phyloP scores from a whole-genome alignment of 163 green algal species.

The Prototheca wickerhamii region DNA sequence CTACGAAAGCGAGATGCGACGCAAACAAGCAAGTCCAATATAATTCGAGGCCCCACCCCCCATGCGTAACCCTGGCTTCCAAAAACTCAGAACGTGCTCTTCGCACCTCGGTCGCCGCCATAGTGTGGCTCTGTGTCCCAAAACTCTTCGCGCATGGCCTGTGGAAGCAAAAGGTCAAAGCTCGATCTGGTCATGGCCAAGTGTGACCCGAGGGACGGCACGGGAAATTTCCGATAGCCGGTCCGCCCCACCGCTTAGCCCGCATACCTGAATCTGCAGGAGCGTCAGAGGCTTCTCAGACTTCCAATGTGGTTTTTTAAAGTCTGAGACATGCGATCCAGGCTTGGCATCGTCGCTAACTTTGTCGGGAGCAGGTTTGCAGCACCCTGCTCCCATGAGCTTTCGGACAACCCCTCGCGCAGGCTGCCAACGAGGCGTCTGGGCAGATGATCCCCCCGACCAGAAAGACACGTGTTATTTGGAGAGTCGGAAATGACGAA shows the following conservation, averaged over 20 bases:
- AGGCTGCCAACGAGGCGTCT: no score
- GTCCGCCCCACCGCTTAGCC: no score
- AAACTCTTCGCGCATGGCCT: constrained; percentile 65
- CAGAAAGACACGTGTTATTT: no score
- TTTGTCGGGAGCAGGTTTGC: constrained; percentile 5
- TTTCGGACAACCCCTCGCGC: no score
- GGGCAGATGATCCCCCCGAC: no score
- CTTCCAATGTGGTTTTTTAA: constrained; percentile 46
- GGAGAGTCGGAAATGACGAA: no score
- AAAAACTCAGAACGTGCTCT: no score
- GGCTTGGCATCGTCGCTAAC: background rate
- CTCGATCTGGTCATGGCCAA: no score
- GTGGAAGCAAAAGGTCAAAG: constrained; percentile 1
- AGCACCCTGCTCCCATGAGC: constrained; percentile 14
- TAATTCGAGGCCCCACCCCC: no score
- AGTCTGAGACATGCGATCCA: constrained; percentile 20
- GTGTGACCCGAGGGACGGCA: background rate
- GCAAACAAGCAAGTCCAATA: no score
- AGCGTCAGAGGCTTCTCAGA: constrained; percentile 42
- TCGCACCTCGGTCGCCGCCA: constrained; percentile 55
- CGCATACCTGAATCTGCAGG: constrained; percentile 35
- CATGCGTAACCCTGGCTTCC: no score
- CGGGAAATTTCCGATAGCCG: background rate
- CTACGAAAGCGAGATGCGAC: background rate
- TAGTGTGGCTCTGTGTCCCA: constrained; percentile 87